Conservation (phyloP, 768 basidiomycete genomes). For the Mrakia gelida region DNA sequence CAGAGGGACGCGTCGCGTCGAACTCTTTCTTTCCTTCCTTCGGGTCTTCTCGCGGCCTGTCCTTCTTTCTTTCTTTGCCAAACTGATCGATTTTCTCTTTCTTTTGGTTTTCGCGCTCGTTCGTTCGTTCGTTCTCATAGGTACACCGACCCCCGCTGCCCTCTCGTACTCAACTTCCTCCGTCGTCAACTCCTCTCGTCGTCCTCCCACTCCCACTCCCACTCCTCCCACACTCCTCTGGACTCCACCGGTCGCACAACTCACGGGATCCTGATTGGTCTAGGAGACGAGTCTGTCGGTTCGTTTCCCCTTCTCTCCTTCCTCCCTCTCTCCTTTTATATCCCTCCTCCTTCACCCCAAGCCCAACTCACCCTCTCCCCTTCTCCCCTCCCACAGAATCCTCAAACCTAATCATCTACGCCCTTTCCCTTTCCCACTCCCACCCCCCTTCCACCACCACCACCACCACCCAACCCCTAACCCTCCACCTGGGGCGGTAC, state of each 20-base stretch:
- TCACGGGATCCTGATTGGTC: not conserved
- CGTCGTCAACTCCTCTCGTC: conserved; percentile 5
- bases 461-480: not conserved
- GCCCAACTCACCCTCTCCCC: too few relatives aligned
- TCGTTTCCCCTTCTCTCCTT: not conserved
- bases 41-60: too few relatives aligned
- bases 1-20: too few relatives aligned
- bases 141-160: conserved; percentile 14
- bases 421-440: not conserved
- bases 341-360: not conserved
- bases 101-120: too few relatives aligned
- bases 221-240: not conserved
- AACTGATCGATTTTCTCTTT: too few relatives aligned
- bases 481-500: not conserved
- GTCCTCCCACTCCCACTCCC: not conserved
- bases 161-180: not conserved
- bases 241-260: not conserved
- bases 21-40: not conserved
- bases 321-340: not conserved
- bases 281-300: conserved; percentile 21
- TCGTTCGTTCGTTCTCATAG: not conserved
- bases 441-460: not conserved
- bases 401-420: conserved; percentile 10
- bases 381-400: not conserved
- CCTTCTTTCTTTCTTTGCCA: too few relatives aligned